Evolutionary conservation across 345 rosid species (phyloP), one percentile per base, ranked within the genome.

Genomic region (Odontarrhena argentea): DNA sequence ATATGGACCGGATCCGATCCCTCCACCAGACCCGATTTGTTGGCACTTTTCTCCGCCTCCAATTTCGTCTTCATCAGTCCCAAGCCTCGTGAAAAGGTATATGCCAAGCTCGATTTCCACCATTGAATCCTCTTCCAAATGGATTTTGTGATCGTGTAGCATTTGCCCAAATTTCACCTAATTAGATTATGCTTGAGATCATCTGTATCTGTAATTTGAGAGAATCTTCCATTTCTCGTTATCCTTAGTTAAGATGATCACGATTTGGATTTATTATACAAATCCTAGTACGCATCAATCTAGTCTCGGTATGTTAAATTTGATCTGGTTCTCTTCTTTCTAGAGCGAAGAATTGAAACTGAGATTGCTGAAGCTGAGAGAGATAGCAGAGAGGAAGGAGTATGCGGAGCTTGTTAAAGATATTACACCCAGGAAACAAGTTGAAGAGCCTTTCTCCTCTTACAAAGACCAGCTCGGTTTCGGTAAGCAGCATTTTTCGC

Each of bases 401-500:
- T 93, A 93, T 51, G 78, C 80, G 61, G 94, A 88, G 78, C 92
- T 93, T 55, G 94, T 93, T 43, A 93, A 83, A 76, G 98, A 90
- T 75, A 86, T 93, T n/a, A 76, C 85, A 13, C 96, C 90, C 1
- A 78, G 30, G 76, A 83, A 69, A 54, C 81, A 82, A 32, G 60
- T 73, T 0, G 51, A 65, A 57, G 94, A 93, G 77, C 98, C 98
- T 55, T 90, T 93, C 82, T 93, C 98, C 4, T 84, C 96, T 53
- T 93, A 93, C 77, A 93, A 90, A 76, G 97, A 93, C 76, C 98
- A 93, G 73, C 85, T 93, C 55, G 98, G 98, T 50, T 93, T 93
- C 57, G 98, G 98, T 92, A 70, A 67, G 32, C 32, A 54, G 37
- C 30, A 28, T 11, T 18, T 18, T 51, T 60, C 9, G 9, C 25